Percentiles rank a stretch among this genome's conserved stretches.
These are phyloP conservation scores for Beauveria sp. DNA, from an alignment of 2,329 filamentous ascomycete species.

Conservation along the genomic window DNA sequence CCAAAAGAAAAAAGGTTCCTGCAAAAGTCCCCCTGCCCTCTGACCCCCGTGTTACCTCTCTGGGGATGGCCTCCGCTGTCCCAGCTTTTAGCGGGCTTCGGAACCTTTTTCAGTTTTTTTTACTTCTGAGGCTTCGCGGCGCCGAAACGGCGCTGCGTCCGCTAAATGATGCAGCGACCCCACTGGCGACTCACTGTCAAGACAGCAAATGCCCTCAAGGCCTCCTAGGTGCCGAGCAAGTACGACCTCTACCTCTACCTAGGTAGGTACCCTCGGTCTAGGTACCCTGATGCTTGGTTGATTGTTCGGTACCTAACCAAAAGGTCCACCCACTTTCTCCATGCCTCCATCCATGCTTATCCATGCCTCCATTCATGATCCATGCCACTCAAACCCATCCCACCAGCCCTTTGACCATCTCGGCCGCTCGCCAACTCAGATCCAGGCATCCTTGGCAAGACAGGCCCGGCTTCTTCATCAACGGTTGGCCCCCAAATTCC, in stretches of 20 bases:
- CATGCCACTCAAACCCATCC: background rate
- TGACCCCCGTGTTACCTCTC: background rate
- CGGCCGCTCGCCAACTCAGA: conserved; percentile 6
- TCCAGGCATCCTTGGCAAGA: conserved; percentile 7
- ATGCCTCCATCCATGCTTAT: background rate
- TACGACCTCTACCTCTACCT: too few relatives aligned
- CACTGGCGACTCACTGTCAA: too few relatives aligned
- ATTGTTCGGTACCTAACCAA: background rate
- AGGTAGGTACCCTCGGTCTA: too few relatives aligned
- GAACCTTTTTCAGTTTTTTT: background rate
- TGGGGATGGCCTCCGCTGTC: background rate
- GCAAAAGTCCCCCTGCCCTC: background rate
- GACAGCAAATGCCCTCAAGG: too few relatives aligned
- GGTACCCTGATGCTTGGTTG: too few relatives aligned
- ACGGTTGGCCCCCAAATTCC: background rate
- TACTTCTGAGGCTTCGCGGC: background rate
- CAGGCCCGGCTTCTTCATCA: background rate
- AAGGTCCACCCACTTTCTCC: background rate
- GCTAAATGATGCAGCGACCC: background rate
- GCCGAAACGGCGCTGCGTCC: background rate
- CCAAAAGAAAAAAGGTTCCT: background rate
- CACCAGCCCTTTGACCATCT: background rate
- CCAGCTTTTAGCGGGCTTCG: background rate
- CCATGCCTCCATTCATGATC: background rate
- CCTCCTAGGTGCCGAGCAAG: too few relatives aligned